A percentile compares a stretch with the other conserved stretches of the same genome.
Evolutionary conservation across 1,139 yeast species (phyloP).

Genomic region (Candida tetrigidarum): DNA sequence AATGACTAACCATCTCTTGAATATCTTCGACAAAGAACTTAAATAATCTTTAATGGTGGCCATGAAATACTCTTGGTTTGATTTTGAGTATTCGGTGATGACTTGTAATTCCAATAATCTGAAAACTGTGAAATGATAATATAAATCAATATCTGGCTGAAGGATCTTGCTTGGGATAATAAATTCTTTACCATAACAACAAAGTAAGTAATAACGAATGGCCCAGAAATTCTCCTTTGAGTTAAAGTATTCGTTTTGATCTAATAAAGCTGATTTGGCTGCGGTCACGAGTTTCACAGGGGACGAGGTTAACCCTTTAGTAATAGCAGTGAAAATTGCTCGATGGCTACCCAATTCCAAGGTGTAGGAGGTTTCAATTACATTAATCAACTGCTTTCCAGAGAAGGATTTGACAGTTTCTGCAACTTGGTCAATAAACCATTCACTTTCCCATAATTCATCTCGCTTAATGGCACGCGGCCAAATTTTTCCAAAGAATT

Average conservation of each 20-base stretch:
- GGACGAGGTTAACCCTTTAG: constrained; percentile 41
- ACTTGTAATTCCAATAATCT: constrained; percentile 51
- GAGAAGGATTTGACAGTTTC: constrained; percentile 48
- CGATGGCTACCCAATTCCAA: constrained; percentile 16
- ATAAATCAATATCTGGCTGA: constrained; percentile 17
- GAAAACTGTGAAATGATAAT: constrained; percentile 44
- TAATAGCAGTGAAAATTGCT: constrained; percentile 38
- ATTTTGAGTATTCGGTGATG: constrained; percentile 19
- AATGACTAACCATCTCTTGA: constrained; percentile 62
- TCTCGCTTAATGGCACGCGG: constrained; percentile 30
- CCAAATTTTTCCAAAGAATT: constrained; percentile 55
- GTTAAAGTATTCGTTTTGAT: constrained; percentile 16
- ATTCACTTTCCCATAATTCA: constrained; percentile 29
- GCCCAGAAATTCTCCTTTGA: constrained; percentile 42
- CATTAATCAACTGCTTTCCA: constrained; percentile 40
- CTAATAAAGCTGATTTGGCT: constrained; percentile 20
- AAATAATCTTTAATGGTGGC: constrained; percentile 20
- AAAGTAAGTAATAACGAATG: constrained; percentile 48
- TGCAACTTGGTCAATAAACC: constrained; percentile 42
- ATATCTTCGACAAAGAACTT: constrained; percentile 27
- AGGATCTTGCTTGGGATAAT: constrained; percentile 8
- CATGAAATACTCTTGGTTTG: constrained; percentile 29
- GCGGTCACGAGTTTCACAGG: constrained; percentile 24
- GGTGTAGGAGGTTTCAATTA: constrained; percentile 19
- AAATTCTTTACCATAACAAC: constrained; percentile 49